Conservation (phyloP, 2,329 filamentous ascomycete genomes). For the Scedosporium dehoogii region DNA sequence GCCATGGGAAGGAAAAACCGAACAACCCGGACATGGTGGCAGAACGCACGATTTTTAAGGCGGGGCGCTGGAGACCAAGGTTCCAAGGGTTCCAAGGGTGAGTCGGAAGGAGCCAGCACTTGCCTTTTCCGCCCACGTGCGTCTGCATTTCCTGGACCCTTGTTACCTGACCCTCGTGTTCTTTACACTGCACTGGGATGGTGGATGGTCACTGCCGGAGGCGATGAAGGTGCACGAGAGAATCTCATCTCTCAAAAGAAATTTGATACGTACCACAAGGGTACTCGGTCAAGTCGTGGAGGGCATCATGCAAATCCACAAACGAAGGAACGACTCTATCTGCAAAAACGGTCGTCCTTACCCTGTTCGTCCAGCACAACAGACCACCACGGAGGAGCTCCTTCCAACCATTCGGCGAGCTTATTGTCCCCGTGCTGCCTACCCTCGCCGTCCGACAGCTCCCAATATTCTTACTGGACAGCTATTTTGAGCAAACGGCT, state of each 20-base stretch:
- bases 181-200: neutral
- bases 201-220: too few species aligned
- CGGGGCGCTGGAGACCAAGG: neutral
- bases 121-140: conserved; percentile 6
- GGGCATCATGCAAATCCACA: too few species aligned
- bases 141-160: neutral
- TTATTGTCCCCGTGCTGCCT: neutral
- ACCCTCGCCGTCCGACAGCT: neutral
- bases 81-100: neutral
- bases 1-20: neutral
- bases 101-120: neutral
- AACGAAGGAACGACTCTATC: too few species aligned
- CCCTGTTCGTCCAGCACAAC: too few species aligned
- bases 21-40: neutral
- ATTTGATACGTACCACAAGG: too few species aligned
- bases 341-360: too few species aligned
- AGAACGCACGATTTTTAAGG: neutral
- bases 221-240: too few species aligned
- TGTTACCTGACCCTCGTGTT: neutral
- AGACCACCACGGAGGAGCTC: neutral
- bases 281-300: too few species aligned
- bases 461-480: neutral
- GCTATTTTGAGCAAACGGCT: neutral
- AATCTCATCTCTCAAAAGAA: too few species aligned
- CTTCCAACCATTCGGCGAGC: neutral